phyloP scores from a whole-genome alignment of 2,329 filamentous ascomycete species.

The Colletotrichum spinosum region DNA sequence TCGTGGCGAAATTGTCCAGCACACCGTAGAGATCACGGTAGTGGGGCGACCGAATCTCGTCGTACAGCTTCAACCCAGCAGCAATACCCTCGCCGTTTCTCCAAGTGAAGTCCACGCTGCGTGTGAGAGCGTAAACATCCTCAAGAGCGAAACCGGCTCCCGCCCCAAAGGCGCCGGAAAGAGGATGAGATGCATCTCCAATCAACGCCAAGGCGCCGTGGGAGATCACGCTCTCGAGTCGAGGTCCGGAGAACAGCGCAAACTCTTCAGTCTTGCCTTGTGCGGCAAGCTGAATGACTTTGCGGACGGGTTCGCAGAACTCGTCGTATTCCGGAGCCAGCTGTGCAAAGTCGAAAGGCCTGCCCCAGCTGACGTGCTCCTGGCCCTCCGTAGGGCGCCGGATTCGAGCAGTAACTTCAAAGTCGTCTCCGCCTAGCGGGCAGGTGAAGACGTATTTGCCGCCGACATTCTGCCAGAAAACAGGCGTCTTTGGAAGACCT shows the following conservation, averaged over 20 bases:
- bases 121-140: conserved; percentile 43
- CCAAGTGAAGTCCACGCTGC: conserved; percentile 42
- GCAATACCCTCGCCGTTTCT: conserved; percentile 32
- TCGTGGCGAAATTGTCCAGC: conserved; percentile 41
- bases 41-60: conserved; percentile 44
- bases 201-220: conserved; percentile 55
- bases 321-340: conserved; percentile 42
- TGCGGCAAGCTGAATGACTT: conserved; percentile 43
- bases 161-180: conserved; percentile 58
- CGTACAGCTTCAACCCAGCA: conserved; percentile 42
- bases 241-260: conserved; percentile 44
- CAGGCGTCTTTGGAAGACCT: conserved; percentile 43
- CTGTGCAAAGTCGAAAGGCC: conserved; percentile 38
- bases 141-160: conserved; percentile 53
- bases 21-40: conserved; percentile 43
- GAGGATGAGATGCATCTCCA: conserved; percentile 66
- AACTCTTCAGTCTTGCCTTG: conserved; percentile 45
- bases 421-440: conserved; percentile 47
- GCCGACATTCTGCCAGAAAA: conserved; percentile 48
- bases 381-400: conserved; percentile 40
- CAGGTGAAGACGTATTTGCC: conserved; percentile 49
- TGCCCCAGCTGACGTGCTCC: conserved; percentile 47
- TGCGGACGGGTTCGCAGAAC: conserved; percentile 46
- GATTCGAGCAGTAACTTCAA: conserved; percentile 47
- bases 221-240: conserved; percentile 43